phyloP scores from a whole-genome alignment of 2,329 filamentous ascomycete genomes.

The Colletotrichum ledebouriae region DNA sequence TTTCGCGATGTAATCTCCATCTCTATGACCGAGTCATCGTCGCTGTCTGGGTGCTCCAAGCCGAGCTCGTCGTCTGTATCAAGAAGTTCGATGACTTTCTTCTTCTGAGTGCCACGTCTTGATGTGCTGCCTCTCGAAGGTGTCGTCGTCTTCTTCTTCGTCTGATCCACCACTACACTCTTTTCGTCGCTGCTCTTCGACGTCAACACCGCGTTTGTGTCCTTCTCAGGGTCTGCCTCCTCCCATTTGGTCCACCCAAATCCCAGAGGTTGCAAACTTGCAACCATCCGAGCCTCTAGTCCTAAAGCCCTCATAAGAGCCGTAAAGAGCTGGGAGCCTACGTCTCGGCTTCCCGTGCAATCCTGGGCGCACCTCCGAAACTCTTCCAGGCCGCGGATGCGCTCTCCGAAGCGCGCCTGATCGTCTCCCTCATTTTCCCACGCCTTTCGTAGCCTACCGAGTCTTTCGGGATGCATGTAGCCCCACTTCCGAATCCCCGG shows the following conservation, averaged over 20 bases:
- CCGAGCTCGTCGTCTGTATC: slow-evolving; percentile 39
- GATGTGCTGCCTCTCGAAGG: slow-evolving; percentile 5
- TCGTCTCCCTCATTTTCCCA: slow-evolving; percentile 75
- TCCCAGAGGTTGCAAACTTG: slow-evolving; percentile 86
- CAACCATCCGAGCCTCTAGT: slow-evolving; percentile 85
- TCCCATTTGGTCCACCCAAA: slow-evolving; percentile 93
- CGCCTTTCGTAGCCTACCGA: slow-evolving; percentile 80
- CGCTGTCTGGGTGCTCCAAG: slow-evolving; percentile 63
- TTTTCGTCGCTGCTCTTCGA: slow-evolving; percentile 36
- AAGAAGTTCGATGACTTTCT: slow-evolving; percentile 12
- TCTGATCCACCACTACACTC: slow-evolving; percentile 35
- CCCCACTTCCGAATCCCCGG: slow-evolving; percentile 90
- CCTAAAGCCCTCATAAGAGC: slow-evolving; percentile 84
- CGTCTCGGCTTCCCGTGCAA: slow-evolving; percentile 86
- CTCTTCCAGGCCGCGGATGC: slow-evolving; percentile 73
- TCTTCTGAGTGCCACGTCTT: slow-evolving; percentile 25
- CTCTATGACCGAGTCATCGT: slow-evolving; percentile 72
- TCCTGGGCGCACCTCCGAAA: slow-evolving; percentile 77
- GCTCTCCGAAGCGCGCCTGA: slow-evolving; percentile 79
- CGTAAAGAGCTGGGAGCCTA: slow-evolving; percentile 91
- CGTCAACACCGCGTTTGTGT: slow-evolving; percentile 26
- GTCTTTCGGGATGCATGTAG: slow-evolving; percentile 82
- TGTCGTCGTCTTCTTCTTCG: slow-evolving; percentile 17
- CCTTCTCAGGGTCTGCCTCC: slow-evolving; percentile 73
- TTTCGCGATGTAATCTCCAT: slow-evolving; percentile 60